Evolutionary conservation across 176 grass and related monocot species (phyloP), one percentile per base, ranked within the genome.

Genomic region (Oropetium thomaeum): DNA sequence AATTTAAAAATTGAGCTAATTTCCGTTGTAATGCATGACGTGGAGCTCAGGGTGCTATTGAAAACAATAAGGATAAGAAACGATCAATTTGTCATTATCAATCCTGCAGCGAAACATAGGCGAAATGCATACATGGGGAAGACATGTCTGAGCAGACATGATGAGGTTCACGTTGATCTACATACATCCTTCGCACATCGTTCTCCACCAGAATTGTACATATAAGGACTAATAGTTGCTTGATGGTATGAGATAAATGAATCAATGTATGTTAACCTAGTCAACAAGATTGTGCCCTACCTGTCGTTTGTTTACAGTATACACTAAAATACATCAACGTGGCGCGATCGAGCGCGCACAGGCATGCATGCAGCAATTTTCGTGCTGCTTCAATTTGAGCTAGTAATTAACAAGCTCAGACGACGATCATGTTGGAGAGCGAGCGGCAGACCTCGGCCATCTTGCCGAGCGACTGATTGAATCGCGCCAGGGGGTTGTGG

Each of bases 341-440:
- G 10, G 53, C 53, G 8, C 53, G 23, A 27, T 8, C 8, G 8
- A 8, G 9, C 20, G 22, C 22, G n/a, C 5, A 5, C 10, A n/a
- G 0, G 44, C 2, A 14, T 39, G 38, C 2, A 29, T 0, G 17
- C 58, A 43, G n/a, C n/a, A 51, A 15, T 22, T 43, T 14, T 42
- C 7, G 27, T 3, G 2, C 7, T 13, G 23, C n/a, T 1, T 57
- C 8, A 5, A 1, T 49, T 40, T 15, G 28, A 51, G 35, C 35
- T 7, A 4, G 58, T 11, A n/a, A 22, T 0, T 0, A 3, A 1
- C 1, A 0, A 27, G 49, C 20, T 57, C 53, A 57, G 22, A 87
- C n/a, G n/a, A n/a, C n/a, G 58, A 87, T 82, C 59, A 87, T 78
- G 79, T 82, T 87, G 67, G 85, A 87, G 49, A 87, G 85, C 1